Evolutionary conservation across 768 basidiomycete species (phyloP), one percentile per base, ranked within the genome.

Genomic region (Kwoniella pini): DNA sequence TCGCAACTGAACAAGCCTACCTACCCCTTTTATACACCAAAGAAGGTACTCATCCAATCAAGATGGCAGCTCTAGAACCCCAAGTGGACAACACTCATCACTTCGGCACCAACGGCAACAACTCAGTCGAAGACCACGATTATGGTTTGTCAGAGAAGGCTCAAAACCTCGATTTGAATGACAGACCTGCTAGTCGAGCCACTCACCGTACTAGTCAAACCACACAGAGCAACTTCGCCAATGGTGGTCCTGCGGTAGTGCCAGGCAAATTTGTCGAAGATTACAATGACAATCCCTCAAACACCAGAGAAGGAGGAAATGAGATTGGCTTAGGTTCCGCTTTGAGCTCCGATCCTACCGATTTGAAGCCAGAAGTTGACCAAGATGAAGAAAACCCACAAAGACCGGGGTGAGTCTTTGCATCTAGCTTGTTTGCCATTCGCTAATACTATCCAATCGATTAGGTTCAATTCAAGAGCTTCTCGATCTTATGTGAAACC

Each of bases 401-500:
- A 24, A 52, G 57, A 38, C 57, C 57, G 31, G 30, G 39, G 57
- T 59, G 50, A 59, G 57, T 45, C 13, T 6, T 12, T 53, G 17
- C 4, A 27, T 12, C 19, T 33, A 6, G 15, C 10, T 40, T n/a
- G 17, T 30, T 22, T 30, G 52, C n/a, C 24, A 15, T 33, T 15
- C 19, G 7, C 50, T 39, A 15, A 38, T 21, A 9, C 24, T 21
- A n/a, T n/a, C 27, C 49, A 50, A 2, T 19, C 40, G 2, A 13
- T 3, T 45, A 71, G 62, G 2, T 17, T 64, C 15, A 43, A 45
- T 17, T 53, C 67, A 22, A 31, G 62, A 33, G 59, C 65, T 6
- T 74, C 72, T 6, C 56, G 69, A 28, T 71, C 69, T 10, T 74
- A 74, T 62, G 60, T 57, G 60, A 61, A 65, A 55, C 61, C 67